Conservation (phyloP, 345 rosid species). For the Odontarrhena argentea region DNA sequence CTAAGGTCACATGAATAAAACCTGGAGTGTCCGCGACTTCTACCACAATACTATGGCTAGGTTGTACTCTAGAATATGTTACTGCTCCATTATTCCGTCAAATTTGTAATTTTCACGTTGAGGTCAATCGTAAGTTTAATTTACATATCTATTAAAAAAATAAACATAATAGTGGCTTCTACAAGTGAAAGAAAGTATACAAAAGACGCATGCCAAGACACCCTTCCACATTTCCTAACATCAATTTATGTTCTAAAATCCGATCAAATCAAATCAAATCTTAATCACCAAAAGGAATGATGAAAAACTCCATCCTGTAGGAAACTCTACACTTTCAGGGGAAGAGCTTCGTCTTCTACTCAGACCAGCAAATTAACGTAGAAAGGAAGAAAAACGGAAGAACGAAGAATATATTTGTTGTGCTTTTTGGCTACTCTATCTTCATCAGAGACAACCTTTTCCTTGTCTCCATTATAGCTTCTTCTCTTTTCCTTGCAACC, state of each 20-base stretch:
- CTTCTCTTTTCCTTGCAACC: conserved; percentile 61
- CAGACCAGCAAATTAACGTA: neutral
- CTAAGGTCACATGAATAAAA: no score
- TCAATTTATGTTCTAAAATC: conserved; percentile 3
- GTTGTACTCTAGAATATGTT: no score
- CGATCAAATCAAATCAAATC: conserved; percentile 5
- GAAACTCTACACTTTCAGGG: conserved; percentile 50
- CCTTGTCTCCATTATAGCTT: conserved; percentile 61
- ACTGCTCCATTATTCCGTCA: no score
- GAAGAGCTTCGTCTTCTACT: conserved; percentile 9
- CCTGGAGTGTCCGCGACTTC: no score
- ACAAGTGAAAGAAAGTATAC: neutral
- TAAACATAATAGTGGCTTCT: neutral
- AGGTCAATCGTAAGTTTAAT: no score
- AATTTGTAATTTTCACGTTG: no score
- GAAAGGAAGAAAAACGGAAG: neutral
- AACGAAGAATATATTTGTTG: neutral
- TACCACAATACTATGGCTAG: no score
- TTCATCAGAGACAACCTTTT: conserved; percentile 47
- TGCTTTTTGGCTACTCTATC: conserved; percentile 26
- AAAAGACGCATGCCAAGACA: no score
- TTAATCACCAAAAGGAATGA: neutral
- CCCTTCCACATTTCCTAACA: neutral
- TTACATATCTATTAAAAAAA: neutral
- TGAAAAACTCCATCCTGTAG: conserved; percentile 27